Conservation (phyloP, 164 flowering plant species). For the Berberis vulgaris region DNA sequence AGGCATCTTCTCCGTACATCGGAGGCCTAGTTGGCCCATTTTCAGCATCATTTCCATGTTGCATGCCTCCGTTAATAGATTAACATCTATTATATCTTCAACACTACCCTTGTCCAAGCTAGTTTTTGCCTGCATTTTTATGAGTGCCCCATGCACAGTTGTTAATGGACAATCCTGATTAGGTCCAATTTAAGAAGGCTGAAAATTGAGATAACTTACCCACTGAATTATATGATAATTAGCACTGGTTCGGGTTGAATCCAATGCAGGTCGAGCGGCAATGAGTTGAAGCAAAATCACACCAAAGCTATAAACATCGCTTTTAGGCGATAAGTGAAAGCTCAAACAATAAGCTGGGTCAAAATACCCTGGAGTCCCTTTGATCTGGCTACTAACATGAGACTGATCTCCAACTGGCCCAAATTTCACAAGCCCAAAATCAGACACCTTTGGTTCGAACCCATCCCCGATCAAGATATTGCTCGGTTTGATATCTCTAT, state of each 20-base stretch:
- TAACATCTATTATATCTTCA: conserved; percentile 51
- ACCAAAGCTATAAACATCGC: conserved; percentile 72
- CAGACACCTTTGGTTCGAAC: conserved; percentile 58
- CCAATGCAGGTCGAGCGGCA: conserved; percentile 55
- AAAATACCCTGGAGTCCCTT: conserved; percentile 72
- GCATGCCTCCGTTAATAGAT: conserved; percentile 46
- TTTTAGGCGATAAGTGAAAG: conserved; percentile 46
- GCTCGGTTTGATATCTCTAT: conserved; percentile 69
- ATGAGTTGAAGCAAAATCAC: conserved; percentile 69
- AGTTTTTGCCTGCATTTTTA: conserved; percentile 43
- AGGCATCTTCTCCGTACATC: conserved; percentile 44
- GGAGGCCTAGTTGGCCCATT: conserved; percentile 52
- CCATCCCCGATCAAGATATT: conserved; percentile 54
- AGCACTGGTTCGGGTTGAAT: conserved; percentile 11
- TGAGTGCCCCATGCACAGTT: not conserved
- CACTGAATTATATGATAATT: conserved; percentile 47
- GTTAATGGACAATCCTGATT: not conserved
- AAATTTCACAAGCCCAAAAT: conserved; percentile 56
- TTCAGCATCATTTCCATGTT: conserved; percentile 58
- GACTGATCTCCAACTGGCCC: conserved; percentile 67
- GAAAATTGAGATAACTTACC: conserved; percentile 23
- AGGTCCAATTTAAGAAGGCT: not conserved
- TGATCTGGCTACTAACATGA: conserved; percentile 62
- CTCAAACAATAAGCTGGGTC: conserved; percentile 68
- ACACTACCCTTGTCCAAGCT: conserved; percentile 43